These are phyloP conservation scores for Peronospora farinosa DNA, from an alignment of 352 stramenopile genomes.

Conservation along the genomic window DNA sequence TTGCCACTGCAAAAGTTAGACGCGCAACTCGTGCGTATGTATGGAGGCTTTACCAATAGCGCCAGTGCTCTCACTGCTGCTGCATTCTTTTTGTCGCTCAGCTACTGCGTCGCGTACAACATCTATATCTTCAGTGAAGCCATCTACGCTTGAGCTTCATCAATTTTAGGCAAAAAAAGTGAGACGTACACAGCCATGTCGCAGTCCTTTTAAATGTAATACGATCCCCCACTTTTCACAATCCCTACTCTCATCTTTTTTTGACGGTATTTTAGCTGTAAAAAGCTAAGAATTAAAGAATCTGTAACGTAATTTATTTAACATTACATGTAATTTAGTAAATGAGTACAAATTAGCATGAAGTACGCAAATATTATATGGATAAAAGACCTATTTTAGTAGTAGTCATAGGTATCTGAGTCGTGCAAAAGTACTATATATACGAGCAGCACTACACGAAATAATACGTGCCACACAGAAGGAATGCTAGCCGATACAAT, in stretches of 20 bases:
- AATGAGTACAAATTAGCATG: too few relatives aligned
- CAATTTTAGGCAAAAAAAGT: not conserved
- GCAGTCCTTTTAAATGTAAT: constrained; percentile 1
- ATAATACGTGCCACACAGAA: too few relatives aligned
- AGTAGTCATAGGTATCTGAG: too few relatives aligned
- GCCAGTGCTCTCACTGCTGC: constrained; percentile 29
- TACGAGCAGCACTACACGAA: too few relatives aligned
- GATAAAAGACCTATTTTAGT: too few relatives aligned
- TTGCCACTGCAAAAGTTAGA: constrained; percentile 55
- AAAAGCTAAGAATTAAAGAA: too few relatives aligned
- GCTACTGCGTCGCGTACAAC: constrained; percentile 47
- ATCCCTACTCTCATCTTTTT: too few relatives aligned
- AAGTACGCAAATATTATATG: too few relatives aligned
- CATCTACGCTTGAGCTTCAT: constrained; percentile 10
- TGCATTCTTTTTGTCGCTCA: constrained; percentile 36
- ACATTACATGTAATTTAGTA: too few relatives aligned
- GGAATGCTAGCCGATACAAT: too few relatives aligned
- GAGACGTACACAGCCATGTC: constrained; percentile 2
- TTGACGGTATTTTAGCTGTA: not conserved
- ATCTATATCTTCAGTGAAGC: constrained; percentile 35
- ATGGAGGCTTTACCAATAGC: constrained; percentile 50
- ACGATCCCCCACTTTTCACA: not conserved
- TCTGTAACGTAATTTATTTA: too few relatives aligned
- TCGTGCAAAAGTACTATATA: too few relatives aligned
- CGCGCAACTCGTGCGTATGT: constrained; percentile 57